Base-by-base conservation (phyloP, 1,284 basidiomycete species). In the Malassezia arunalokei region DNA sequence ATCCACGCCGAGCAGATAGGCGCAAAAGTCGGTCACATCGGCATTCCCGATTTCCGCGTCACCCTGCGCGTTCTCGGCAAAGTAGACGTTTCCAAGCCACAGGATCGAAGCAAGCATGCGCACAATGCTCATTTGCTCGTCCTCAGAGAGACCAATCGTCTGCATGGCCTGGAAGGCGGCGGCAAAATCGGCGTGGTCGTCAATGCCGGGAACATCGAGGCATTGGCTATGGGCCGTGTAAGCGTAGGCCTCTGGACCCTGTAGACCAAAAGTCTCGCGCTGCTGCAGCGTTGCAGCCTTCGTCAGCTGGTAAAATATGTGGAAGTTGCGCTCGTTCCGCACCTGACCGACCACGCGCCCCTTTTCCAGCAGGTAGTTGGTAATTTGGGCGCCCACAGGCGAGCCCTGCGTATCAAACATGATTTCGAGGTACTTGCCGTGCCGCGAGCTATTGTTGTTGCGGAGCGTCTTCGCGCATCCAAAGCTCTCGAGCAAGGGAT, bases 251-350 rank as follows among this genome's bases (percentile, higher is more conserved):
- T 96, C 90, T 1, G 94, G 94, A 2, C 88, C 90, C 76, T 96
- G 90, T n/a, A 99, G 77, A 39, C 94, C 94, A 68, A 91, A 94
- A 55, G 83, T 81, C 76, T 98, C 92, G 74, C 89, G 81, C 75
- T 95, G 88, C 49, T 84, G 84, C 41, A 83, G 78, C 5, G 85
- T 83, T 5, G 94, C 94, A 6, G 84, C 90, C 74, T 96, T 98
- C 39, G 94, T 95, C 74, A 98, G 92, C 74, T 99, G 94, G 75
- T 98, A 99, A 78, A 99, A 98, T 60, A 99, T 94, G 74, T 99
- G 94, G 75, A 99, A 99, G 75, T 94, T 88, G 57, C 94, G 82
- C 76, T 99, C 94, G 64, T 88, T 86, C 68, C 87, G 85, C 54
- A 98, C 88, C 74, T 99, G 94, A 15, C 90, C 89, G 5, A 96